A percentile compares a stretch with the other conserved stretches of the same genome.
These are phyloP conservation scores for Cutaneotrichosporon sp. DNA, from an alignment of 1,284 basidiomycete genomes.

Conservation along the genomic window DNA sequence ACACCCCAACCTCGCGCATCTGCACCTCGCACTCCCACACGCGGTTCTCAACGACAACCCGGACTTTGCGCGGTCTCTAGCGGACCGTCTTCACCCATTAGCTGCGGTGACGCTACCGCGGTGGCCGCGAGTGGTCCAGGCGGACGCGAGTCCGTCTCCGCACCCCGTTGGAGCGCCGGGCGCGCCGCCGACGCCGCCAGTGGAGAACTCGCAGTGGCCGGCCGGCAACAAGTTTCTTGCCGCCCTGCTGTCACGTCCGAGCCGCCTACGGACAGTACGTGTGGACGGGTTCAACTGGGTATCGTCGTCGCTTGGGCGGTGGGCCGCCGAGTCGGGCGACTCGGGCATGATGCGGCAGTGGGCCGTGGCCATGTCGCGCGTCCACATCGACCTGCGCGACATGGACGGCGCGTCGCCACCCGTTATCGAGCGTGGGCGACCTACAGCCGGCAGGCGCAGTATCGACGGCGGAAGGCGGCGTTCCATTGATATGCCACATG, in stretches of 20 bases:
- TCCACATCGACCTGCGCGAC: conserved; percentile 30
- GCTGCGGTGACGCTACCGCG: conserved; percentile 63
- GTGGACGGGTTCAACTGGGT: conserved; percentile 44
- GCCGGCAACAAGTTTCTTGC: conserved; percentile 19
- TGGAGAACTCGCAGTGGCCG: conserved; percentile 1
- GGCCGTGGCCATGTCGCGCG: conserved; percentile 21
- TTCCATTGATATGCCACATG: neutral
- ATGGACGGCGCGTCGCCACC: conserved; percentile 31
- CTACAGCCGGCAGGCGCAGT: neutral
- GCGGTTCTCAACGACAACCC: conserved; percentile 25
- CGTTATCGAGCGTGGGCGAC: conserved; percentile 11
- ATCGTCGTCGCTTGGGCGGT: conserved; percentile 27
- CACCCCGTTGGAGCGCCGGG: neutral
- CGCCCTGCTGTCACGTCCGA: conserved; percentile 9
- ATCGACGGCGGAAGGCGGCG: neutral
- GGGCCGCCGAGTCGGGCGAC: conserved; percentile 36
- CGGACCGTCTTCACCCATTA: conserved; percentile 50
- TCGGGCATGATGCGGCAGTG: conserved; percentile 38
- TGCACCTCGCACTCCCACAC: conserved; percentile 33
- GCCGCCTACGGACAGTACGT: conserved; percentile 17
- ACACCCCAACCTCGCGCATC: conserved; percentile 40
- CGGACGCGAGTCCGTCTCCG: conserved; percentile 4
- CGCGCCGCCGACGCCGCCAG: neutral
- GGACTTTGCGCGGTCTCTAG: conserved; percentile 6
- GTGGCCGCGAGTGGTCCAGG: conserved; percentile 19